Percentiles rank a stretch among this genome's conserved stretches.
These are phyloP conservation scores for Gossypium gossypioides DNA, from an alignment of 441 rosid species.

Conservation along the genomic window DNA sequence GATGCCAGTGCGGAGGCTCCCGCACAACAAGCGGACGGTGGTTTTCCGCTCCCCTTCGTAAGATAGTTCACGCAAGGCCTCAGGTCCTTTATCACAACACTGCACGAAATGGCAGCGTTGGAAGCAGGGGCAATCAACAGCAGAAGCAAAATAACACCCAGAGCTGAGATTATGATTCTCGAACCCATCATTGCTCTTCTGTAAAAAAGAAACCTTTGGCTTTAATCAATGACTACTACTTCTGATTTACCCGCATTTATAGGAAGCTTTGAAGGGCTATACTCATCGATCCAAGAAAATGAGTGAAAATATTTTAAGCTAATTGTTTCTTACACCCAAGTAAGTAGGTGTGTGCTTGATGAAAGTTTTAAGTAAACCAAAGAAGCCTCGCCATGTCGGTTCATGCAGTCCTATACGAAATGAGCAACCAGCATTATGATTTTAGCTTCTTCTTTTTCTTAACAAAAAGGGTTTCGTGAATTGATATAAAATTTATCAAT, in stretches of 20 bases:
- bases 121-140: slow-evolving; percentile 27
- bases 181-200: slow-evolving; percentile 15
- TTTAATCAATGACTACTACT: background rate
- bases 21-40: slow-evolving; percentile 54
- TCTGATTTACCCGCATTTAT: slow-evolving; percentile 13
- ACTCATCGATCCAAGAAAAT: slow-evolving; percentile 12
- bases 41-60: slow-evolving; percentile 50
- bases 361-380: slow-evolving; percentile 11
- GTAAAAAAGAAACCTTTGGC: background rate
- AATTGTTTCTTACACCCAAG: slow-evolving; percentile 5
- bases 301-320: background rate
- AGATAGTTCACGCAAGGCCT: slow-evolving; percentile 68
- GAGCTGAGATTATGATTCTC: background rate
- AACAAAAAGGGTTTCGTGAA: too few relatives aligned
- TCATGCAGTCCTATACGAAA: background rate
- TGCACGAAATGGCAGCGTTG: slow-evolving; percentile 52
- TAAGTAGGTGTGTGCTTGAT: background rate
- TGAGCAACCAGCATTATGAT: background rate
- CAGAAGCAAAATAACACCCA: slow-evolving; percentile 22
- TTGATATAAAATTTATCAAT: too few relatives aligned
- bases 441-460: too few relatives aligned
- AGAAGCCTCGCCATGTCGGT: slow-evolving; percentile 10
- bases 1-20: slow-evolving; percentile 49
- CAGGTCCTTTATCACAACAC: slow-evolving; percentile 50
- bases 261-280: slow-evolving; percentile 12